A percentile compares a stretch with the other conserved stretches of the same genome.
phyloP scores from a whole-genome alignment of 129 eudicot species.

The Chrysanthemum lavandulifolium region DNA sequence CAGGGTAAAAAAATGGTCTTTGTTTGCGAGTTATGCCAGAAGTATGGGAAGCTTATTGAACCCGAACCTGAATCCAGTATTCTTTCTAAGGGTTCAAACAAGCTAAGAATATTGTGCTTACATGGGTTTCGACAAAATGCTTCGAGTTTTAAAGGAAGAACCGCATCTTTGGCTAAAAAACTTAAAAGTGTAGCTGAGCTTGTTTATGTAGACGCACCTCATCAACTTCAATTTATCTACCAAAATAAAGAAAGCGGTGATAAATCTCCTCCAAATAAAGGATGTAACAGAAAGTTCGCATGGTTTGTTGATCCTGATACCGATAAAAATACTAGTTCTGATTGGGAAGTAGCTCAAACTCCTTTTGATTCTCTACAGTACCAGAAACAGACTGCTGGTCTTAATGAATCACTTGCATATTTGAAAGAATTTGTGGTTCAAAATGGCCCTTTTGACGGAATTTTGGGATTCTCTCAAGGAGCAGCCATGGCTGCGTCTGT shows the following conservation, averaged over 20 bases:
- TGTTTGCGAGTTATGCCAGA: slow-evolving; percentile 84
- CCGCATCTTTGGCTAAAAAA: slow-evolving; percentile 78
- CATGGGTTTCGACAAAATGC: slow-evolving; percentile 99
- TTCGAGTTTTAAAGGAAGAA: slow-evolving; percentile 89
- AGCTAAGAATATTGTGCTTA: slow-evolving; percentile 77
- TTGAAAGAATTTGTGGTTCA: slow-evolving; percentile 43
- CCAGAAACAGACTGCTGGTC: slow-evolving; percentile 78
- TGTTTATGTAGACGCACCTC: slow-evolving; percentile 78
- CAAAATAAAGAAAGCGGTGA: slow-evolving; percentile 13
- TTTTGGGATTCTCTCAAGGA: slow-evolving; percentile 96
- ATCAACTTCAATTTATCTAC: slow-evolving; percentile 65
- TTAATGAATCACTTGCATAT: slow-evolving; percentile 61
- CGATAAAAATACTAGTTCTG: slow-evolving; percentile 25
- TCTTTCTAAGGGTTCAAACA: slow-evolving; percentile 39
- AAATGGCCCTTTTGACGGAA: slow-evolving; percentile 82
- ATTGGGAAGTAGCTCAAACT: slow-evolving; percentile 55
- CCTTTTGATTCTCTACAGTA: slow-evolving; percentile 82
- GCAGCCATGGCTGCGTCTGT: slow-evolving; percentile 94
- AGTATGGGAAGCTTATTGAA: slow-evolving; percentile 44
- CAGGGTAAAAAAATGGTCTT: slow-evolving; percentile 39
- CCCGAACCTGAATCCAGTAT: slow-evolving; percentile 19
- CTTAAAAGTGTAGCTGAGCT: slow-evolving; percentile 81
- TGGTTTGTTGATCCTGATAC: slow-evolving; percentile 63
- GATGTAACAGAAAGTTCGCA: slow-evolving; percentile 53
- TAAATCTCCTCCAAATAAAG: slow-evolving; percentile 38